Evolutionary conservation across 805 yeast genomes (phyloP), one percentile per base, ranked within the genome.

Genomic region (Diddensiella santjacobensis): DNA sequence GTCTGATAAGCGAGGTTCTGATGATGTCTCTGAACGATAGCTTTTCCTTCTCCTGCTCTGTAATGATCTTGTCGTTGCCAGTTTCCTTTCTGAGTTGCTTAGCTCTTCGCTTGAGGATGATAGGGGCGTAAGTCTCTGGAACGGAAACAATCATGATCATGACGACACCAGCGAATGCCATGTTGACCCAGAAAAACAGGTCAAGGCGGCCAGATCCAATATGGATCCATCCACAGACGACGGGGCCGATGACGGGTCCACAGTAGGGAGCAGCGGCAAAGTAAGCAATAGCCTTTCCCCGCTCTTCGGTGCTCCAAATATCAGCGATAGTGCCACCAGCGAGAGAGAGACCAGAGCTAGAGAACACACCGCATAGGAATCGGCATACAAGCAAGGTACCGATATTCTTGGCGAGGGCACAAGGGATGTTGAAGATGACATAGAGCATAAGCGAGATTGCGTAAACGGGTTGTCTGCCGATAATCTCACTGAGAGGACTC

Each of bases 121-220:
- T 89, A 5, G 96, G 96, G 2, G 96, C 90, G 65, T 84, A 89
- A 20, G 97, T 89, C 69, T 89, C 97, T n/a, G 96, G 97, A 24
- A 89, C 77, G 15, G 74, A 58, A 11, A 80, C 64, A 38, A 81
- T 74, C 18, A 76, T 53, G 26, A 88, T 71, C 85, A 90, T 84
- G 81, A 84, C 81, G 3, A 78, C 77, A 54, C 96, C 96, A 1
- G 93, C 86, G 68, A 89, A 87, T 3, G 90, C 95, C 87, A 89
- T 79, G 64, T 88, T 89, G 48, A 87, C 90, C 96, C 96, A 89
- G 54, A 85, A 79, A 61, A 89, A 77, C 33, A 87, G 64, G 40
- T 83, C 89, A 61, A 80, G 56, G 26, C 71, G 57, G 15, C 74
- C 76, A n/a, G 91, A 76, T 51, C 81, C 78, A 43, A 84, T 81